These are phyloP conservation scores for Yarrowia yakushimensis DNA, from an alignment of 805 yeast genomes.

Conservation along the genomic window DNA sequence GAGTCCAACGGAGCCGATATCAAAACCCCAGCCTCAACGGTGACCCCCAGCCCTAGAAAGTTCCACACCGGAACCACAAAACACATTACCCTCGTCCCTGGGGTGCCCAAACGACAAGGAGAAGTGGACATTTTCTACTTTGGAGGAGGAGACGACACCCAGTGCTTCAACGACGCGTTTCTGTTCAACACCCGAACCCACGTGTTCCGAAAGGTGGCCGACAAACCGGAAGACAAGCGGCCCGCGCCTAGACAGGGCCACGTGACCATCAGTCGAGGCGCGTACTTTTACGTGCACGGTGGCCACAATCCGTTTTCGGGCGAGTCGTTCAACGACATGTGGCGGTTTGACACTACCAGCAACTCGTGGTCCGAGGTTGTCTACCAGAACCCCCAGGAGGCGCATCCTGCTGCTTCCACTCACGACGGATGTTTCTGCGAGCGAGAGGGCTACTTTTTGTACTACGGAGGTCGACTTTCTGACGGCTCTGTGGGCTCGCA, in stretches of 20 bases:
- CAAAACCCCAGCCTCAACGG: neutral
- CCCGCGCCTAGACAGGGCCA: slow-evolving; percentile 14
- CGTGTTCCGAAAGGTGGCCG: neutral
- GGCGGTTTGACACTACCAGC: neutral
- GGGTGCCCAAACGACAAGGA: neutral
- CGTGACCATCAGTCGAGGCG: neutral
- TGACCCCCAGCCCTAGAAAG: neutral
- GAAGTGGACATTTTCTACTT: neutral
- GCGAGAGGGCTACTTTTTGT: slow-evolving; percentile 3
- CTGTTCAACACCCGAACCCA: neutral
- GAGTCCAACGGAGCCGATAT: neutral
- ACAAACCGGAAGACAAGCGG: neutral
- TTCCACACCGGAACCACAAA: slow-evolving; percentile 4
- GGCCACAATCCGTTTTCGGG: slow-evolving; percentile 15
- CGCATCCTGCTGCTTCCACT: neutral
- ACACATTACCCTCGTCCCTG: neutral
- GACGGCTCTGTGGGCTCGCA: neutral
- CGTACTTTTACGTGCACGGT: neutral
- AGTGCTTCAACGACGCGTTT: slow-evolving; percentile 5
- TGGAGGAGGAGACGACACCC: slow-evolving; percentile 9
- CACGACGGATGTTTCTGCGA: slow-evolving; percentile 3
- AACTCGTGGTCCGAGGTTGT: neutral
- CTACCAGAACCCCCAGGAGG: neutral
- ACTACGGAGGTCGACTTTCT: neutral
- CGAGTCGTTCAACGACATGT: neutral